These are phyloP conservation scores for Aquilaria sinensis DNA, from an alignment of 345 rosid species.

Conservation along the genomic window DNA sequence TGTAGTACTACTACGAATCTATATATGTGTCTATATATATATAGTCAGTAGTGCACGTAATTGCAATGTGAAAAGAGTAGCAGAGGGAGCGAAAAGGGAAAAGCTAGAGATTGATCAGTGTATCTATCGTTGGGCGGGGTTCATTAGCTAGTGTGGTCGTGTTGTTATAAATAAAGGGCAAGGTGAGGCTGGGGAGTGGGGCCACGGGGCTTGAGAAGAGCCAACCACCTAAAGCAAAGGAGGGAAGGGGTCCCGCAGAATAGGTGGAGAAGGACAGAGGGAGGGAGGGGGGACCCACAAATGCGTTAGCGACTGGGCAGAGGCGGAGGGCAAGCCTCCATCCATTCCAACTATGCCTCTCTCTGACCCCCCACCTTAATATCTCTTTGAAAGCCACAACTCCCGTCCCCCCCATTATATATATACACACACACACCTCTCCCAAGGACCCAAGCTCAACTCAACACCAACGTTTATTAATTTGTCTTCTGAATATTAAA, in stretches of 20 bases:
- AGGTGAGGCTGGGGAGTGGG: constrained; percentile 38
- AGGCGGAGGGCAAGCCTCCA: constrained; percentile 40
- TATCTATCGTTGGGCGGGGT: too few relatives aligned
- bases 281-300: constrained; percentile 7
- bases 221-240: constrained; percentile 40
- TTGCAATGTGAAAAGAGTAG: not conserved
- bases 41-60: not conserved
- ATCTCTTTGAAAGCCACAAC: constrained; percentile 45
- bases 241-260: constrained; percentile 19
- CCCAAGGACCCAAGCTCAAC: too few relatives aligned
- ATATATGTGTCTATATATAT: too few relatives aligned
- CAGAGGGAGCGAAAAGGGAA: constrained; percentile 46
- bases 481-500: too few relatives aligned
- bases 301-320: constrained; percentile 12
- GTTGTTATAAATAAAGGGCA: constrained; percentile 11
- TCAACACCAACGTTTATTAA: too few relatives aligned
- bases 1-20: too few relatives aligned
- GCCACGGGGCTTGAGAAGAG: constrained; percentile 30
- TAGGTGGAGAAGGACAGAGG: constrained; percentile 4
- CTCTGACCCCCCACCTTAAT: constrained; percentile 56
- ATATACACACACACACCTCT: constrained; percentile 13
- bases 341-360: constrained; percentile 25
- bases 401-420: not conserved
- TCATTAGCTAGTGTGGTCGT: too few relatives aligned
- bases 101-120: constrained; percentile 14